Evolutionary conservation across 306 rosid species (phyloP), one percentile per base, ranked within the genome.

Genomic region (Cicer judaicum): DNA sequence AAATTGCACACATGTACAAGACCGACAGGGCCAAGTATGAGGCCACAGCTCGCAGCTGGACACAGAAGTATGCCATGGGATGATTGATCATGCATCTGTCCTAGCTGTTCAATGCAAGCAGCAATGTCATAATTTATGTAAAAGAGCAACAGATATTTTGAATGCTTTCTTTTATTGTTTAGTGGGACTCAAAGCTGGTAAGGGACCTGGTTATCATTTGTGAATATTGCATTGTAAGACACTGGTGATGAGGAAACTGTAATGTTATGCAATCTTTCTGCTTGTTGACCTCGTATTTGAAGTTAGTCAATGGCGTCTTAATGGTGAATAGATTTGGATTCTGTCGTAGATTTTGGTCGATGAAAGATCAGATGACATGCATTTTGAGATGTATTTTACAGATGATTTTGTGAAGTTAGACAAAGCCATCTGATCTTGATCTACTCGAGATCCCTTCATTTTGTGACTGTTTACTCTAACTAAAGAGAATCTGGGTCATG

Each of bases 41-140:
- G 78, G 68, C 92, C 52, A 91, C 95, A 3, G 92, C 97, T 50
- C 97, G 97, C 85, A 88, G 97, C 83, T 91, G 97, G 95, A 81
- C 95, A n/a, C 97, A 92, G 76, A 89, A 92, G 87, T 89, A 92
- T 21, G 93, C 96, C 72, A 88, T 92, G 96, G 93, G 93, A 73
- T 91, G 86, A 86, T 19, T 16, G 86, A 86, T 19, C 53, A 43
- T 10, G n/a, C 34, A 29, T 5, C 13, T 13, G 65, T 34, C 70
- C 34, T 24, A 19, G 81, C 85, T 61, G 73, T 74, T 62, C 39
- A 65, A 54, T 64, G 76, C 59, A 52, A 57, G 64, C 62, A 54
- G 65, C 48, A 42, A 54, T 79, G 55, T 78, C 82, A 53, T 81
- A 66, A 80, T 73, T 67, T 73, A 77, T 75, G 91, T 85, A 66